Evolutionary conservation across 768 basidiomycete species (phyloP).

Genomic region (Psilocybe tampanensis): DNA sequence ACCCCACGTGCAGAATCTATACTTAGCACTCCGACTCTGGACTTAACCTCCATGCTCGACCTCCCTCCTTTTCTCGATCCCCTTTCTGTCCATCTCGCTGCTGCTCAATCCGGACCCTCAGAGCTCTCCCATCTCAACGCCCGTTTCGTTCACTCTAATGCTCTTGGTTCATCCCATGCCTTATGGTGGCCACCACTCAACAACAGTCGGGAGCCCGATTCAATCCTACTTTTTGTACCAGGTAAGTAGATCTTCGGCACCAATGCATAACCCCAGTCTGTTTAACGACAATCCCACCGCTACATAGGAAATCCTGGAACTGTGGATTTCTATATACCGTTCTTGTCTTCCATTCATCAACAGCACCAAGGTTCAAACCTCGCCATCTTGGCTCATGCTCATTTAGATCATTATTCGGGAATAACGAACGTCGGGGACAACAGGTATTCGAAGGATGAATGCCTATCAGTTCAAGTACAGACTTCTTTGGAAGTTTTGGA

Average conservation of each 20-base stretch:
- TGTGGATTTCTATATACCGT: constrained; percentile 66
- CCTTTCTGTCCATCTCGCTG: constrained; percentile 16
- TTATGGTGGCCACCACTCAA: constrained; percentile 52
- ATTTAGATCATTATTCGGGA: constrained; percentile 63
- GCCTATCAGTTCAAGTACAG: constrained; percentile 54
- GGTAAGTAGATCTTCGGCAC: constrained; percentile 28
- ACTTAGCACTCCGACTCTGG: neutral
- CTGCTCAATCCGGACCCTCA: constrained; percentile 5
- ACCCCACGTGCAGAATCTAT: constrained; percentile 1
- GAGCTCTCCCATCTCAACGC: constrained; percentile 30
- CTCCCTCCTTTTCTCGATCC: constrained; percentile 32
- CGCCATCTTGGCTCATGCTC: constrained; percentile 62
- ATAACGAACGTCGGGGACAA: constrained; percentile 20
- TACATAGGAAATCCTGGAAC: constrained; percentile 63
- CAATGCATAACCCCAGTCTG: neutral
- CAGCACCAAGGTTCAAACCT: constrained; percentile 35
- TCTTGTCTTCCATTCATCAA: constrained; percentile 54
- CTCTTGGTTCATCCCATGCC: constrained; percentile 45
- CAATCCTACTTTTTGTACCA: constrained; percentile 51
- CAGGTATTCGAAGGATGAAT: constrained; percentile 26
- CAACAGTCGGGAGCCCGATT: constrained; percentile 25
- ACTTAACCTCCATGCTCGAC: neutral
- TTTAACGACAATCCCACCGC: constrained; percentile 5
- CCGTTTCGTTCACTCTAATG: constrained; percentile 38
- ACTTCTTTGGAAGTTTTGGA: constrained; percentile 59